Percentiles rank a stretch among this genome's conserved stretches.
Evolutionary conservation across 2,329 filamentous ascomycete species (phyloP).

Genomic region (Penicillium freii): DNA sequence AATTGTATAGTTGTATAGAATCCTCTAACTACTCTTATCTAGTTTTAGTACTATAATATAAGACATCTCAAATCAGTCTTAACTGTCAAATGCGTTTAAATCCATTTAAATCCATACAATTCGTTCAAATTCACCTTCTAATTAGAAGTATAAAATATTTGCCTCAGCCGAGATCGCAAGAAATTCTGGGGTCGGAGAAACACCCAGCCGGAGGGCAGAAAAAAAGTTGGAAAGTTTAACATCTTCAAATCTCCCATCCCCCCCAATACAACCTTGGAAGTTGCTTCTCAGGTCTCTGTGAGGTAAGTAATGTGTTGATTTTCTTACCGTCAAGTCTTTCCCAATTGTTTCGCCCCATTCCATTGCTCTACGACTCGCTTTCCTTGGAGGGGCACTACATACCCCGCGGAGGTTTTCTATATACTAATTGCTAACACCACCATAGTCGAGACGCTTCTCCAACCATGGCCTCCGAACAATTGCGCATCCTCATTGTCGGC

Average conservation of each 20-base stretch:
- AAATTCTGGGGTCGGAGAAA: conserved; percentile 24
- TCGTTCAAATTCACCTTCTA: background rate
- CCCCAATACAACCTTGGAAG: conserved; percentile 13
- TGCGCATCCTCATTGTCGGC: conserved; percentile 81
- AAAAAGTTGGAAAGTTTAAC: conserved; percentile 22
- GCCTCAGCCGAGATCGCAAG: conserved; percentile 2
- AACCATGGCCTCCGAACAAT: conserved; percentile 46
- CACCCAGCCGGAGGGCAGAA: conserved; percentile 25
- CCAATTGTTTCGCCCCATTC: background rate
- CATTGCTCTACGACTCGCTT: background rate
- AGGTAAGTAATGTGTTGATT: conserved; percentile 16
- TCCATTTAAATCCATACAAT: background rate
- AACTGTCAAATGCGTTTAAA: background rate
- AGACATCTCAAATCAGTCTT: background rate
- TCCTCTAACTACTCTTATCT: background rate
- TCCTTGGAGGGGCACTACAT: conserved; percentile 14
- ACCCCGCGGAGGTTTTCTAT: conserved; percentile 25
- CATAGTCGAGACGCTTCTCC: conserved; percentile 25
- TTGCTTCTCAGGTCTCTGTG: conserved; percentile 25
- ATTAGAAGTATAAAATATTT: background rate
- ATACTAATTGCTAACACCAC: conserved; percentile 14
- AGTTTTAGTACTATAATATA: background rate
- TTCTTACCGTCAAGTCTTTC: background rate
- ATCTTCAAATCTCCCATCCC: conserved; percentile 3
- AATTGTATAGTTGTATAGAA: background rate